A percentile compares a stretch with the other conserved stretches of the same genome.
Conservation (phyloP, 371 early-diverging fungal genomes). For the Umbelopsis sp. region DNA sequence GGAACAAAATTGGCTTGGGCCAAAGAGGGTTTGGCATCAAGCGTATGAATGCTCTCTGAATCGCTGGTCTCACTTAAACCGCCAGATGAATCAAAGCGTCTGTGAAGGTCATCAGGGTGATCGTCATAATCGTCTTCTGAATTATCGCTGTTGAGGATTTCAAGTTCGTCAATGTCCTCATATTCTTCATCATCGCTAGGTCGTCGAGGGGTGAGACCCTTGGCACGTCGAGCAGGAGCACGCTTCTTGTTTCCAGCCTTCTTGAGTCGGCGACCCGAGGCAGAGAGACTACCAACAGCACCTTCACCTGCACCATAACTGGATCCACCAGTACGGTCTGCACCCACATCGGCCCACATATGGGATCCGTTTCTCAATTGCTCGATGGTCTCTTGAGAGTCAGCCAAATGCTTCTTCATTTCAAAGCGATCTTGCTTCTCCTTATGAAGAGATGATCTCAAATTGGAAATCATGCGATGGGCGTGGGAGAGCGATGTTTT, state of each 20-base stretch:
- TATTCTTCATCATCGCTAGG: constrained; percentile 19
- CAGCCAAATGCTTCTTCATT: constrained; percentile 62
- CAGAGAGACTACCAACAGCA: background rate
- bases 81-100: background rate
- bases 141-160: constrained; percentile 12
- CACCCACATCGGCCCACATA: constrained; percentile 21
- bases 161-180: constrained; percentile 12
- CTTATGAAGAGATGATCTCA: constrained; percentile 49
- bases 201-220: background rate
- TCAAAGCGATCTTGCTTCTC: constrained; percentile 65
- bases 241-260: constrained; percentile 17
- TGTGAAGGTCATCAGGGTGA: constrained; percentile 5
- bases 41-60: constrained; percentile 8
- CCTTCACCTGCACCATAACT: constrained; percentile 7
- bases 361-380: constrained; percentile 49
- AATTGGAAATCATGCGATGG: constrained; percentile 50
- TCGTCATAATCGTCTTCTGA: constrained; percentile 16
- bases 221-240: background rate
- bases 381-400: constrained; percentile 68
- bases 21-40: background rate
- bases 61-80: constrained; percentile 1
- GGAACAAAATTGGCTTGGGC: constrained; percentile 1
- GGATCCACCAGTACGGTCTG: constrained; percentile 20
- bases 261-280: constrained; percentile 15
- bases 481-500: constrained; percentile 50